Conservation (phyloP, 2,329 filamentous ascomycete species). For the Dothistroma pini region DNA sequence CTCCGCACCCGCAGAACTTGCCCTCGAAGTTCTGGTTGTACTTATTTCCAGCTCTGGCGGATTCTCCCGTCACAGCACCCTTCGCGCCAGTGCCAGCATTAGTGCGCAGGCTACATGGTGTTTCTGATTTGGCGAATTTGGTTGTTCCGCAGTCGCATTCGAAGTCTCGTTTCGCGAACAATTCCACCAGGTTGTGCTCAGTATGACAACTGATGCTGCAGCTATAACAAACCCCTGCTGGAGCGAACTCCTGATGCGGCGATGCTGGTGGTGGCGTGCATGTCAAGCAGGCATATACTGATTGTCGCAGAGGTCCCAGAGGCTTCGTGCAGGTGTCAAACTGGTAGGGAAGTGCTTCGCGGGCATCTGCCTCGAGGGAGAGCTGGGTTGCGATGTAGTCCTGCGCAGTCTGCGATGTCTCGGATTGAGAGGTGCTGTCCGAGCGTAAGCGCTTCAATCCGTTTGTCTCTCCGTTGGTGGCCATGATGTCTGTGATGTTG, state of each 20-base stretch:
- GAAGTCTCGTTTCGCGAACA: slow-evolving; percentile 94
- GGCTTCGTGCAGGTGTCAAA: slow-evolving; percentile 90
- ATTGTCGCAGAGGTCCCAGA: slow-evolving; percentile 84
- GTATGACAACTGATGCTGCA: slow-evolving; percentile 97
- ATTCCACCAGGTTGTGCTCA: slow-evolving; percentile 89
- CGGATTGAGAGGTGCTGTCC: slow-evolving; percentile 24
- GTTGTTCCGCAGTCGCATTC: slow-evolving; percentile 94
- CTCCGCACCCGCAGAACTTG: slow-evolving; percentile 82
- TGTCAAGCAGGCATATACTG: slow-evolving; percentile 86
- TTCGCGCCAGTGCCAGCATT: slow-evolving; percentile 70
- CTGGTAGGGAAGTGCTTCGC: slow-evolving; percentile 91
- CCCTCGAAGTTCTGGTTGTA: slow-evolving; percentile 98
- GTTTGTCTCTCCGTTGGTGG: background rate
- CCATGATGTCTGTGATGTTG: slow-evolving; percentile 6
- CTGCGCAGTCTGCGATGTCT: slow-evolving; percentile 54
- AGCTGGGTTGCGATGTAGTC: slow-evolving; percentile 84
- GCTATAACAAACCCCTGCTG: slow-evolving; percentile 89
- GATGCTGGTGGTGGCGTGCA: slow-evolving; percentile 77
- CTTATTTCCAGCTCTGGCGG: slow-evolving; percentile 67
- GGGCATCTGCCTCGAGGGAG: slow-evolving; percentile 87
- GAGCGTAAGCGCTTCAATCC: slow-evolving; percentile 14
- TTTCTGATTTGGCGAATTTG: slow-evolving; percentile 61
- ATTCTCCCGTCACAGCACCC: slow-evolving; percentile 72
- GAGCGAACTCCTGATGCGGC: slow-evolving; percentile 59
- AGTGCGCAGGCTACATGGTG: slow-evolving; percentile 71